Percentiles rank a stretch among this genome's conserved stretches.
Evolutionary conservation across 2,329 filamentous ascomycete genomes (phyloP).

Genomic region (Ophiostoma ulmi): DNA sequence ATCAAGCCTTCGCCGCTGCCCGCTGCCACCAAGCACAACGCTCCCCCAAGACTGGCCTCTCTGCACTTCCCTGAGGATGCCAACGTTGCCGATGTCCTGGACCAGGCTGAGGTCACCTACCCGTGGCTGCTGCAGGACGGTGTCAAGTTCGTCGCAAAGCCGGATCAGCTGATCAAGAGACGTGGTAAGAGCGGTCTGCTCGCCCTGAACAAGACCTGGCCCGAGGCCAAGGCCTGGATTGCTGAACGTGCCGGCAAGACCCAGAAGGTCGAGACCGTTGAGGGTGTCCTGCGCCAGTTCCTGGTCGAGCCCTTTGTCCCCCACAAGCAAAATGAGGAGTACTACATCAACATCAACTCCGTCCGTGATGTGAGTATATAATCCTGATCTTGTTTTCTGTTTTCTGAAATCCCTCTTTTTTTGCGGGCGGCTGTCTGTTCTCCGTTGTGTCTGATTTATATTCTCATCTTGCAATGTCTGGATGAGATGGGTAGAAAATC

Average conservation of each 20-base stretch:
- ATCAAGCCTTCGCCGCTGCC: conserved; percentile 98
- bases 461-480: background rate
- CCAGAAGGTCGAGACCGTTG: conserved; percentile 87
- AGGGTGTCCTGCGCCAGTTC: conserved; percentile 87
- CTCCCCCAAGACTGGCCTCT: conserved; percentile 82
- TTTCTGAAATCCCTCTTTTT: background rate
- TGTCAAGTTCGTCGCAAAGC: conserved; percentile 96
- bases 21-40: conserved; percentile 78
- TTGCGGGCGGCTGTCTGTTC: background rate
- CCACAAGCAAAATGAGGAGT: conserved; percentile 91
- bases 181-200: conserved; percentile 97
- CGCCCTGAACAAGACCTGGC: conserved; percentile 94
- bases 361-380: conserved; percentile 84
- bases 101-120: conserved; percentile 94
- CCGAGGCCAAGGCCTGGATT: conserved; percentile 91
- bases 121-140: conserved; percentile 83
- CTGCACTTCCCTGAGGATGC: conserved; percentile 89
- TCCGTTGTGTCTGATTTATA: background rate
- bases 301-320: conserved; percentile 97
- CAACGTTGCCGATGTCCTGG: conserved; percentile 74
- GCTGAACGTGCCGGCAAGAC: conserved; percentile 85
- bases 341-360: conserved; percentile 99
- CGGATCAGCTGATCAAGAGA: conserved; percentile 99
- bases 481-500: background rate
- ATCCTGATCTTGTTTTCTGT: background rate